These are phyloP conservation scores for Xylaria sp. DNA, from an alignment of 495 filamentous ascomycete genomes.

Conservation along the genomic window DNA sequence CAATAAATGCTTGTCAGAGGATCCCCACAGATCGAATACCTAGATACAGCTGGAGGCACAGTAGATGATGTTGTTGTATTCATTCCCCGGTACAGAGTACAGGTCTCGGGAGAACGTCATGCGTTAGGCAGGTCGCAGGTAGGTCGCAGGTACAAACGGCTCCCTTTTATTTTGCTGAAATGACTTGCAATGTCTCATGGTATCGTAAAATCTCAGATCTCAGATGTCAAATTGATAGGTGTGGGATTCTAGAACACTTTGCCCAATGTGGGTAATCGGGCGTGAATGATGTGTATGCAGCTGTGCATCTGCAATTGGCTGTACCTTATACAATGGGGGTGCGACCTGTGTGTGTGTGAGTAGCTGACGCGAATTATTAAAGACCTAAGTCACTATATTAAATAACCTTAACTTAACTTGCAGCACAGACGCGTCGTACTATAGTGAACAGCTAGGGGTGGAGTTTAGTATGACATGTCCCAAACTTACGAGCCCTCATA, in stretches of 20 bases:
- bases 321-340: constrained; percentile 7
- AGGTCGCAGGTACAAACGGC: constrained; percentile 3
- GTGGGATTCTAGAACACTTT: constrained; percentile 13
- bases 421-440: constrained; percentile 18
- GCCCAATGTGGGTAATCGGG: constrained; percentile 12
- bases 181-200: not conserved
- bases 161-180: not conserved
- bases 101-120: not conserved
- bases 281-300: constrained; percentile 6
- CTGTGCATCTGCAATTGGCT: not conserved
- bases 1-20: not conserved
- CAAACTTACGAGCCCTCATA: too few species aligned
- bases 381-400: too few species aligned
- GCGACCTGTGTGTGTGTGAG: too few species aligned
- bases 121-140: not conserved
- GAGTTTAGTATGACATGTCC: not conserved
- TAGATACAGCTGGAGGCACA: not conserved
- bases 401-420: not conserved
- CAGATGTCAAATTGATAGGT: not conserved
- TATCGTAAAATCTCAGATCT: not conserved
- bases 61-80: constrained; percentile 4
- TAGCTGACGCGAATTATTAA: not conserved
- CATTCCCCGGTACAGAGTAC: not conserved
- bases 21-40: not conserved
- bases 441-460: not conserved